Base-by-base conservation (phyloP, 116 monocot genomes). In the Dioscorea cayenensis region DNA sequence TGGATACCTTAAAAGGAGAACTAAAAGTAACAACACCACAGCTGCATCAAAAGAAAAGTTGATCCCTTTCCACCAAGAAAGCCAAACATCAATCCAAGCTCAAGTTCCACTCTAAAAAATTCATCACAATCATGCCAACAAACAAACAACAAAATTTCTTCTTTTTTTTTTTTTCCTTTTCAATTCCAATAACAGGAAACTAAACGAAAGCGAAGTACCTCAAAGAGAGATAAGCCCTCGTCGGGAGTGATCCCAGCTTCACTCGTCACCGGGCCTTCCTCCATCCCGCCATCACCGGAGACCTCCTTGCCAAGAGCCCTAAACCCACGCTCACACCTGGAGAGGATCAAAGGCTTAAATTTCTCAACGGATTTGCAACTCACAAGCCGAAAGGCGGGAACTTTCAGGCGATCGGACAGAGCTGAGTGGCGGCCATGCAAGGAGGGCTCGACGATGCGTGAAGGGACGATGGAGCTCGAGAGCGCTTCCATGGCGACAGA, bases 401-500 rank as follows among this genome's bases (percentile, higher is more conserved):
- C 14, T 29, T 32, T 76, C 14, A 19, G 27, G 29, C 50, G 63
- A 8, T 6, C 48, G 8, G 32, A 28, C 9, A 16, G 8, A 6
- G 50, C 5, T 3, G 76, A 70, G n/a, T 59, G 27, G 60, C 21
- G 75, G 25, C 18, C 49, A 4, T 60, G 68, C 22, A 59, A 66
- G 64, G 60, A 66, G 64, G 60, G 20, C 25, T 70, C 69, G 13
- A 20, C 11, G 19, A 49, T 11, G 59, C 49, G 63, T 20, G 76
- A 64, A 22, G 70, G 18, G 2, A 64, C 18, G 70, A 63, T 35
- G 49, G 76, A n/a, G 51, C 70, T 49, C 32, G 69, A 63, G 50
- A 70, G 43, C 23, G 63, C 76, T 64, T 76, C 76, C 76, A 76
- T 76, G 76, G 68, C 5, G 65, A 65, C 17, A 63, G 21, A 28